Evolutionary conservation across 2,329 filamentous ascomycete species (phyloP).

Genomic region (Laburnicola sp.): DNA sequence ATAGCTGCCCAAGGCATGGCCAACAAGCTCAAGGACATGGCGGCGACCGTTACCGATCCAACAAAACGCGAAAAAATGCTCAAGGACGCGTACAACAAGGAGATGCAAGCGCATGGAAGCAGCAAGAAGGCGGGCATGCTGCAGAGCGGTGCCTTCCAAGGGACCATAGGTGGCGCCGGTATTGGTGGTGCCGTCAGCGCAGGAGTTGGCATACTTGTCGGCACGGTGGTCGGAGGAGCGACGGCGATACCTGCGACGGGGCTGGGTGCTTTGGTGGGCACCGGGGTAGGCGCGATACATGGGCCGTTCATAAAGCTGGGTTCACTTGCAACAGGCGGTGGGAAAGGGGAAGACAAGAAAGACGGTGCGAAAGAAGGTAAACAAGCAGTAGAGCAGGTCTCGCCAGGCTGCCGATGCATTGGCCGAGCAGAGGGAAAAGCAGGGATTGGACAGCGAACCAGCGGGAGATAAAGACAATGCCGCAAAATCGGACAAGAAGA

Average conservation of each 20-base stretch:
- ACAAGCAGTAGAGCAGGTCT: conserved; percentile 10
- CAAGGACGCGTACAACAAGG: conserved; percentile 39
- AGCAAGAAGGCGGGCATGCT: conserved; percentile 41
- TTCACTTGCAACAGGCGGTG: conserved; percentile 21
- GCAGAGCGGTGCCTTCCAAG: conserved; percentile 46
- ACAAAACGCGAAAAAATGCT: conserved; percentile 41
- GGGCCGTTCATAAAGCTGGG: conserved; percentile 50
- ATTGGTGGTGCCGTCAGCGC: conserved; percentile 48
- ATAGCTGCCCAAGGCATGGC: conserved; percentile 32
- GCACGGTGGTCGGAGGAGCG: conserved; percentile 46
- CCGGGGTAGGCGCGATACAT: conserved; percentile 47
- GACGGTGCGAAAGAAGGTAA: conserved; percentile 11
- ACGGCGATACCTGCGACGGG: conserved; percentile 46
- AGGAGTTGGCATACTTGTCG: conserved; percentile 49
- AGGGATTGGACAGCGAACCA: conserved; percentile 5
- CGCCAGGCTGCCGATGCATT: conserved; percentile 28
- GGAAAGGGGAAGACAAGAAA: conserved; percentile 11
- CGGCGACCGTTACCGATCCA: conserved; percentile 34
- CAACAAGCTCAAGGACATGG: conserved; percentile 30
- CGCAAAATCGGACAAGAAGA: conserved; percentile 3
- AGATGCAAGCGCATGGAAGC: conserved; percentile 39
- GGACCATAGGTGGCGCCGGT: conserved; percentile 47
- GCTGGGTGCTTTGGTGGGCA: conserved; percentile 46
- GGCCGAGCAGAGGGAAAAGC: conserved; percentile 21
- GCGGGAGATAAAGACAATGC: background rate